Base-by-base conservation (phyloP, 495 filamentous ascomycete genomes). In the Bacidia rubella region DNA sequence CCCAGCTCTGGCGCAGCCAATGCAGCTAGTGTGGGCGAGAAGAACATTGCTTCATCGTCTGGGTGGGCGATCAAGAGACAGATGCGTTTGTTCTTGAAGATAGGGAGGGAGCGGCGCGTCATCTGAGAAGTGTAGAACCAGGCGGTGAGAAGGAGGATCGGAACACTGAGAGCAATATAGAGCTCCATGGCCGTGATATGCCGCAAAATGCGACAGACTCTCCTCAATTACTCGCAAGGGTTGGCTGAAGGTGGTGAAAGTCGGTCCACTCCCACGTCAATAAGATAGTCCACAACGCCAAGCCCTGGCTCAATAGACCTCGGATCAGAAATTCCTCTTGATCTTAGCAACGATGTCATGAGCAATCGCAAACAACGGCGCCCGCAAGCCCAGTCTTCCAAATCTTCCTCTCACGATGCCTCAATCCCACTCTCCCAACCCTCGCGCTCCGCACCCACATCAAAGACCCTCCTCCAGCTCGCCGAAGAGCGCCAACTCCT, bases 41-140 rank as follows among this genome's bases (percentile, higher is more conserved):
- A 98, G 73, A 98, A 98, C 92, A 98, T 98, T 59, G 92, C 93
- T 71, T 98, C 92, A 56, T 98, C 92, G 66, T 98, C 92, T 0
- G 92, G 92, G 67, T 98, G 92, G 2, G 92, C 92, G 65, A 98
- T 97, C 35, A 98, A 72, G 24, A 98, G 75, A 61, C 84, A 83
- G 56, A 95, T 86, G 55, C 84, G 75, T 70, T 93, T 89, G 70
- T 83, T 81, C 53, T 71, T 70, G 52, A 94, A 72, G 49, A 66
- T 77, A 0, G 87, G 86, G 59, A 89, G 85, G 24, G 77, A 74
- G 9, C 66, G 60, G 54, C 68, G 63, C 22, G 73, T 69, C 21
- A 80, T 70, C 32, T 68, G 66, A 15, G 70, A 68, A 0, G 80
- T 83, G 68, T 79, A 84, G 19, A 75, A 55, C 73, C 71, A 77